Conservation (phyloP, 495 filamentous ascomycete genomes). For the Lineolata rhizophorae region DNA sequence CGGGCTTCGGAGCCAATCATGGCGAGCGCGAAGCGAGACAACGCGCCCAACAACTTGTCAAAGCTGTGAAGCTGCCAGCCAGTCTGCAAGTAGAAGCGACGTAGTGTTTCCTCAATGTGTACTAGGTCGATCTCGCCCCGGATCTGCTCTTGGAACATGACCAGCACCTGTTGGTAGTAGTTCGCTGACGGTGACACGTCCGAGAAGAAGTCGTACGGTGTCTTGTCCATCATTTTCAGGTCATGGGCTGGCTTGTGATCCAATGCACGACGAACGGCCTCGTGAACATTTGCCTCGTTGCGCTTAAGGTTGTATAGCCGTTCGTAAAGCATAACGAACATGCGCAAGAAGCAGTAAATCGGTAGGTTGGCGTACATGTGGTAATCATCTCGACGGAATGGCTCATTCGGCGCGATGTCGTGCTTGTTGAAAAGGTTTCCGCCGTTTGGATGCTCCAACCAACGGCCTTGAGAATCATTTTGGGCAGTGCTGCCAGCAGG, state of each 20-base stretch:
- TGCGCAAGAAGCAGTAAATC: slow-evolving; percentile 80
- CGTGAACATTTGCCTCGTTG: slow-evolving; percentile 44
- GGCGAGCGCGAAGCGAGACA: slow-evolving; percentile 49
- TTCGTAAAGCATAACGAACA: slow-evolving; percentile 72
- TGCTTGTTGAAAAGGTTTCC: slow-evolving; percentile 27
- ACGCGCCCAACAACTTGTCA: slow-evolving; percentile 56
- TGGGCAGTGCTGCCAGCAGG: slow-evolving; percentile 14
- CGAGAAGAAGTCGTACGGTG: slow-evolving; percentile 64
- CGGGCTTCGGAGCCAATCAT: slow-evolving; percentile 66
- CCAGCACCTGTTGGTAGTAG: slow-evolving; percentile 45
- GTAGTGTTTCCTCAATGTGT: slow-evolving; percentile 70
- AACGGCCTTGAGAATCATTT: slow-evolving; percentile 19
- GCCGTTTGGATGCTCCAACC: slow-evolving; percentile 35
- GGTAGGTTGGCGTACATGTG: slow-evolving; percentile 77
- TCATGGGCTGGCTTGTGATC: slow-evolving; percentile 57
- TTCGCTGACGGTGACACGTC: slow-evolving; percentile 38
- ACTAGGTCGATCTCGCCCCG: slow-evolving; percentile 54
- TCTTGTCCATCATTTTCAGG: slow-evolving; percentile 51
- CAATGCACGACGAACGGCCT: slow-evolving; percentile 46
- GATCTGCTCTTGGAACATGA: slow-evolving; percentile 45
- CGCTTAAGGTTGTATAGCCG: slow-evolving; percentile 65
- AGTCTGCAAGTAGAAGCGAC: slow-evolving; percentile 66
- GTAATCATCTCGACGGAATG: slow-evolving; percentile 55
- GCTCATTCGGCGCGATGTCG: slow-evolving; percentile 54
- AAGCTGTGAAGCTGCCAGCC: slow-evolving; percentile 85